Conservation (phyloP, 176 grass and related monocot species). For the Leersia perrieri region DNA sequence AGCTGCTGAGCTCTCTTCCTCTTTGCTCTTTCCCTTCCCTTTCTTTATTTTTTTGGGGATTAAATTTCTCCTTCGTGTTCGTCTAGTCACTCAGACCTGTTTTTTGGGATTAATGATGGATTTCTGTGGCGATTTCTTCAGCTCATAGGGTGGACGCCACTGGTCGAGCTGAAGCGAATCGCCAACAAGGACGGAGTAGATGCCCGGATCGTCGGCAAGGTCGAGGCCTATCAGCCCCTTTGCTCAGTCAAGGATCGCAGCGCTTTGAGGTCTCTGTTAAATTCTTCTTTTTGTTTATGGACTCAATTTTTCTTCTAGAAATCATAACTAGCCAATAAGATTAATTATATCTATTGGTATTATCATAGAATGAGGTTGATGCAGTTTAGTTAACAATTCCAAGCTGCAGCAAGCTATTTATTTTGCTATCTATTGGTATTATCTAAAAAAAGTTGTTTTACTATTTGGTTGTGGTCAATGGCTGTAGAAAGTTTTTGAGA, state of each 20-base stretch:
- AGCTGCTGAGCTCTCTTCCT: background rate
- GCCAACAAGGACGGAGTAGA: conserved; percentile 50
- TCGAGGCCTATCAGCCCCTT: conserved; percentile 77
- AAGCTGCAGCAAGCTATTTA: background rate
- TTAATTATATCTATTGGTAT: no score
- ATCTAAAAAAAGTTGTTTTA: background rate
- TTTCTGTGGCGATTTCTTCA: conserved; percentile 32
- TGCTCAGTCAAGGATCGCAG: conserved; percentile 78
- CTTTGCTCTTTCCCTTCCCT: background rate
- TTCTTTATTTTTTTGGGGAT: background rate
- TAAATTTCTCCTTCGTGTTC: background rate
- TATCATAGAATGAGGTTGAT: background rate
- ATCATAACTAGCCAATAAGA: background rate
- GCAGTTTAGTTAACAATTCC: background rate
- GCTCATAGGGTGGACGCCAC: conserved; percentile 79
- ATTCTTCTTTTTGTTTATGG: background rate
- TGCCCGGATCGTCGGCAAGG: conserved; percentile 61
- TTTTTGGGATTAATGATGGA: background rate
- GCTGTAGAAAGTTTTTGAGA: background rate
- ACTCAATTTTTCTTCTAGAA: background rate
- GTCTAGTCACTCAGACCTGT: background rate
- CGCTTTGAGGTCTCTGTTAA: conserved; percentile 51
- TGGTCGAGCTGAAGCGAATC: conserved; percentile 69
- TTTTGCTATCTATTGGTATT: no score
- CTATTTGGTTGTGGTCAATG: background rate